phyloP scores from a whole-genome alignment of 768 basidiomycete species.

The Lyophyllum semitale region DNA sequence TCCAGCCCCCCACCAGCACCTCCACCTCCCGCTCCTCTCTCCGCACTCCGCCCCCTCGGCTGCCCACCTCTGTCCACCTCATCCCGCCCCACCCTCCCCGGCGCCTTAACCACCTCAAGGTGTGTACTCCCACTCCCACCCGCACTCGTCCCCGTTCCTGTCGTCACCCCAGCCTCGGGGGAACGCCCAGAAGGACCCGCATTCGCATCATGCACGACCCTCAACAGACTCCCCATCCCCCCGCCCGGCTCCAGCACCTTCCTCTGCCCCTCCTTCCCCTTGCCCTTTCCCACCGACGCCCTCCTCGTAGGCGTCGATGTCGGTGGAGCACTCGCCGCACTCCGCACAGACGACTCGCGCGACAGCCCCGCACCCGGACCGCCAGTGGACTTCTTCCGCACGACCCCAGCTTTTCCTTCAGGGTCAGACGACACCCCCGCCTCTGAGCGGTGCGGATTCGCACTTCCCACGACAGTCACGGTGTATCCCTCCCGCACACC shows the following conservation, averaged over 20 bases:
- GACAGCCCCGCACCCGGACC: slow-evolving; percentile 14
- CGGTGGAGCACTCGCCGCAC: slow-evolving; percentile 31
- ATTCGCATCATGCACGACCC: slow-evolving; percentile 14
- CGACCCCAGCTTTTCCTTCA: slow-evolving; percentile 4
- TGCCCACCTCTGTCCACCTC: slow-evolving; percentile 18
- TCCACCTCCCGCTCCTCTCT: background rate
- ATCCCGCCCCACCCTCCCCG: slow-evolving; percentile 38
- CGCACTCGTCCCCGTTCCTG: slow-evolving; percentile 1
- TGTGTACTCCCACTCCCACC: slow-evolving; percentile 15
- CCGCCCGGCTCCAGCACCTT: slow-evolving; percentile 5
- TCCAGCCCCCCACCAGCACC: background rate
- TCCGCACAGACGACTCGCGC: slow-evolving; percentile 31
- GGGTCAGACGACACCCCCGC: background rate
- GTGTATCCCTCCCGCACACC: background rate
- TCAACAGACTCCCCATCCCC: slow-evolving; percentile 50
- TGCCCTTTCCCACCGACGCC: slow-evolving; percentile 2
- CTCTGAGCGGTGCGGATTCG: background rate
- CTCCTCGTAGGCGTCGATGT: slow-evolving; percentile 6
- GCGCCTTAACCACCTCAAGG: slow-evolving; percentile 49
- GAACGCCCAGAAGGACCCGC: background rate
- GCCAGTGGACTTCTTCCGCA: background rate
- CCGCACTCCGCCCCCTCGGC: slow-evolving; percentile 8
- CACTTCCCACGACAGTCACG: background rate
- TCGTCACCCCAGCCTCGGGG: too few relatives aligned
- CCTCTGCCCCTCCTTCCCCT: slow-evolving; percentile 20